phyloP scores from a whole-genome alignment of 305 asterid species.

The Solanum aculeatissimum region DNA sequence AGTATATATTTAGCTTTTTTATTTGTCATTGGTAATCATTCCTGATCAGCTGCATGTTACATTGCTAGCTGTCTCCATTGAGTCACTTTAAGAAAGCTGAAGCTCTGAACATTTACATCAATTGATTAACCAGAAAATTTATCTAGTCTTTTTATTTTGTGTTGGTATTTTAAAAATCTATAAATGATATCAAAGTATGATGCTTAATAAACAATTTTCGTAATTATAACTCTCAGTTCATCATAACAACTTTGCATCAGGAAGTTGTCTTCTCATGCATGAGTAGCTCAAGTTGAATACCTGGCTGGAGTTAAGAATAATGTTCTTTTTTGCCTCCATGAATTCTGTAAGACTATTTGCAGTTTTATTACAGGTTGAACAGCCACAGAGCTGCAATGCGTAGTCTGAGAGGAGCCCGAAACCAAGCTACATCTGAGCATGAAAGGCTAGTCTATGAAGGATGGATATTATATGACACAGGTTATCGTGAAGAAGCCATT shows the following conservation, averaged over 20 bases:
- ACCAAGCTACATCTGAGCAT: slow-evolving; percentile 51
- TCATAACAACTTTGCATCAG: background rate
- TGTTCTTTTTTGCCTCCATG: background rate
- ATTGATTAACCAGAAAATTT: background rate
- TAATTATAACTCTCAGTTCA: background rate
- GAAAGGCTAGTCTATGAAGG: slow-evolving; percentile 88
- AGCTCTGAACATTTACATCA: background rate
- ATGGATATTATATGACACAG: slow-evolving; percentile 81
- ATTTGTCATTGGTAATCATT: background rate
- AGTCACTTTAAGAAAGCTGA: background rate
- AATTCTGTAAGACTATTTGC: background rate
- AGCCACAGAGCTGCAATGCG: slow-evolving; percentile 93
- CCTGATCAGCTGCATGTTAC: background rate
- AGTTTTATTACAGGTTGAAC: slow-evolving; percentile 37
- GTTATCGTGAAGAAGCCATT: slow-evolving; percentile 71
- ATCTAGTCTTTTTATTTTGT: background rate
- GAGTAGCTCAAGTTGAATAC: background rate
- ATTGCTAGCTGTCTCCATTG: background rate
- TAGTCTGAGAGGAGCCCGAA: slow-evolving; percentile 78
- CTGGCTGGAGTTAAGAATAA: background rate
- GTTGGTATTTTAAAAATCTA: background rate
- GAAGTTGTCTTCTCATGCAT: background rate
- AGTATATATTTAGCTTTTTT: background rate
- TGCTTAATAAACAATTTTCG: background rate
- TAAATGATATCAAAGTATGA: background rate